These are phyloP conservation scores for Dictyostelium firmibasis DNA, from an alignment of 78 protist genomes.

Conservation along the genomic window DNA sequence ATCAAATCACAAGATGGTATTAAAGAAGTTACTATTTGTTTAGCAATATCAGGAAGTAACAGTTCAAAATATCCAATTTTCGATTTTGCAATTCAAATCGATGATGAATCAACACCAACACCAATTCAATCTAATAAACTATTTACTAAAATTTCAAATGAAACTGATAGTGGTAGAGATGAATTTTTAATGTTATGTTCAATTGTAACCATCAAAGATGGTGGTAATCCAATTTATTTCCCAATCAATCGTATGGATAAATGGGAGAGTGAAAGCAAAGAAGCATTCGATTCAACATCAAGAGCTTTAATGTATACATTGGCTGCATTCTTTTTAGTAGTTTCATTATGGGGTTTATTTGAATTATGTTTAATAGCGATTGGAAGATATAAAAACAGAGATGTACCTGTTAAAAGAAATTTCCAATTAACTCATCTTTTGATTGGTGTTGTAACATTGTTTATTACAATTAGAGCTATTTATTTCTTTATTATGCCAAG, in stretches of 20 bases:
- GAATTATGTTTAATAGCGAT: neutral
- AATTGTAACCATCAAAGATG: too few relatives aligned
- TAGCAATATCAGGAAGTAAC: too few relatives aligned
- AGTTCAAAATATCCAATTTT: neutral
- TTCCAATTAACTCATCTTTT: neutral
- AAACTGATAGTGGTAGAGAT: neutral
- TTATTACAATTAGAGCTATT: too few relatives aligned
- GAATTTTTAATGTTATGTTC: neutral
- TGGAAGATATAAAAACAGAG: neutral
- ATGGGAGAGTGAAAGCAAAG: too few relatives aligned
- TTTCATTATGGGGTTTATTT: too few relatives aligned
- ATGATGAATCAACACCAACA: neutral
- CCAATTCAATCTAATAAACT: neutral
- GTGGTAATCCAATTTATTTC: too few relatives aligned
- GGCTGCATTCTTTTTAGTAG: too few relatives aligned
- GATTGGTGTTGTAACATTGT: neutral
- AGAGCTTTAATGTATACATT: too few relatives aligned
- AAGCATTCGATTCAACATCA: too few relatives aligned
- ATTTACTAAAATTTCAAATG: too few relatives aligned
- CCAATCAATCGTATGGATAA: too few relatives aligned
- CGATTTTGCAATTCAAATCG: neutral
- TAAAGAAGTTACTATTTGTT: neutral
- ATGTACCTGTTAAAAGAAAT: neutral
- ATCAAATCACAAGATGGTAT: slow-evolving; percentile 27
- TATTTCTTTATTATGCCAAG: too few relatives aligned